Evolutionary conservation across 306 rosid species (phyloP).

Genomic region (Castanea sativa): DNA sequence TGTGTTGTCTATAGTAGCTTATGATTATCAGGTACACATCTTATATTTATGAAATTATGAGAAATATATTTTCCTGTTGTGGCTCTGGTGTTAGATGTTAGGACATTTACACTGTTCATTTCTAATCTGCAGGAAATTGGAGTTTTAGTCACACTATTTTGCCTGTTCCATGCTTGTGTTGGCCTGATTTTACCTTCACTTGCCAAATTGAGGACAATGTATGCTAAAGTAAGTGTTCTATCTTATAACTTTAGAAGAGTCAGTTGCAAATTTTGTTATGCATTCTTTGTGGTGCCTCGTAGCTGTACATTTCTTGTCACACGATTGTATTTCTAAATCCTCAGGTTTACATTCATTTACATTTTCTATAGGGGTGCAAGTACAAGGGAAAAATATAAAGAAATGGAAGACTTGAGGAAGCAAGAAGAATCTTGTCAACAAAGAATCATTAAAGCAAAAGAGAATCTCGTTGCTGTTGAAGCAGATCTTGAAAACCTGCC

Average conservation of each 20-base stretch:
- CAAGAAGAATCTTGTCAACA: too few relatives aligned
- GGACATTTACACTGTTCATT: slow-evolving; percentile 18
- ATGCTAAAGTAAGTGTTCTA: slow-evolving; percentile 21
- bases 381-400: too few relatives aligned
- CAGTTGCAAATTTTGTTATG: neutral
- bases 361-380: too few relatives aligned
- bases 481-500: too few relatives aligned
- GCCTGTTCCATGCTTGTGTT: slow-evolving; percentile 71
- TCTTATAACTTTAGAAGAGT: neutral
- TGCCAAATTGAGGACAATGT: slow-evolving; percentile 94
- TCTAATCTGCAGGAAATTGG: slow-evolving; percentile 71
- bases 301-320: too few relatives aligned
- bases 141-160: slow-evolving; percentile 64
- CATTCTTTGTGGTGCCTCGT: too few relatives aligned
- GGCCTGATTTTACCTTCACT: slow-evolving; percentile 85
- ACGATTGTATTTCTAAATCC: too few relatives aligned
- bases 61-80: slow-evolving; percentile 9
- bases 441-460: too few relatives aligned
- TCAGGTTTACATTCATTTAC: too few relatives aligned
- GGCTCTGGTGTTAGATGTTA: slow-evolving; percentile 16
- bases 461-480: too few relatives aligned
- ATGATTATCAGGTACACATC: slow-evolving; percentile 78
- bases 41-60: slow-evolving; percentile 9
- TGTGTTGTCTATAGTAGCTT: slow-evolving; percentile 62
- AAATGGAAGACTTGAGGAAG: too few relatives aligned